A percentile compares a stretch with the other conserved stretches of the same genome.
Conservation (phyloP, 2,329 filamentous ascomycete genomes). For the Sporothrix brasiliensis region DNA sequence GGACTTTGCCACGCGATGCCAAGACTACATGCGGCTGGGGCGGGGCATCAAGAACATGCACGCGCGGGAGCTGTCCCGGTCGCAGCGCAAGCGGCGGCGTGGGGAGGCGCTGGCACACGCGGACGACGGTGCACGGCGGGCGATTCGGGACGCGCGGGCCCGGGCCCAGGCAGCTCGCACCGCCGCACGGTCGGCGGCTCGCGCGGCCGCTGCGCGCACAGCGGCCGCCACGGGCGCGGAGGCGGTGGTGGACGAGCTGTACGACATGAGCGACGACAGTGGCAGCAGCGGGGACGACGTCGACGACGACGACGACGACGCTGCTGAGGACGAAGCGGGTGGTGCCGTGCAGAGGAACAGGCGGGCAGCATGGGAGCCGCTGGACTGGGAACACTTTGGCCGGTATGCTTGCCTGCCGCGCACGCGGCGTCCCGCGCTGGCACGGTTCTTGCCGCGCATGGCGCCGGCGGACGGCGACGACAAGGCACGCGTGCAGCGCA, state of each 20-base stretch:
- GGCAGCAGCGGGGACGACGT: conserved; percentile 42
- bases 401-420: conserved; percentile 73
- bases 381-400: conserved; percentile 87
- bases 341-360: conserved; percentile 58
- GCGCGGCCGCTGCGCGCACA: conserved; percentile 41
- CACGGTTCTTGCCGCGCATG: conserved; percentile 77
- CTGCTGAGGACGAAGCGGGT: conserved; percentile 64
- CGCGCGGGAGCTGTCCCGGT: conserved; percentile 54
- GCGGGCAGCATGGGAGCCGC: conserved; percentile 70
- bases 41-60: conserved; percentile 57
- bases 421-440: conserved; percentile 73
- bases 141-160: conserved; percentile 35
- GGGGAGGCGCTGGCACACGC: conserved; percentile 45
- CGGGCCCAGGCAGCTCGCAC: conserved; percentile 40
- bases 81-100: conserved; percentile 53
- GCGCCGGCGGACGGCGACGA: conserved; percentile 75
- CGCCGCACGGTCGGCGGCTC: background rate
- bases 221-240: background rate
- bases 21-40: conserved; percentile 79
- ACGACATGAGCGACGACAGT: conserved; percentile 15
- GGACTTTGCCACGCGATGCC: conserved; percentile 88
- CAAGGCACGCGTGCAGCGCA: conserved; percentile 69
- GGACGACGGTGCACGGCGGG: conserved; percentile 49
- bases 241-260: background rate
- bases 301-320: conserved; percentile 65